Percentiles rank a stretch among this genome's conserved stretches.
These are phyloP conservation scores for Penicillium italicum DNA, from an alignment of 2,329 filamentous ascomycete genomes.

Conservation along the genomic window DNA sequence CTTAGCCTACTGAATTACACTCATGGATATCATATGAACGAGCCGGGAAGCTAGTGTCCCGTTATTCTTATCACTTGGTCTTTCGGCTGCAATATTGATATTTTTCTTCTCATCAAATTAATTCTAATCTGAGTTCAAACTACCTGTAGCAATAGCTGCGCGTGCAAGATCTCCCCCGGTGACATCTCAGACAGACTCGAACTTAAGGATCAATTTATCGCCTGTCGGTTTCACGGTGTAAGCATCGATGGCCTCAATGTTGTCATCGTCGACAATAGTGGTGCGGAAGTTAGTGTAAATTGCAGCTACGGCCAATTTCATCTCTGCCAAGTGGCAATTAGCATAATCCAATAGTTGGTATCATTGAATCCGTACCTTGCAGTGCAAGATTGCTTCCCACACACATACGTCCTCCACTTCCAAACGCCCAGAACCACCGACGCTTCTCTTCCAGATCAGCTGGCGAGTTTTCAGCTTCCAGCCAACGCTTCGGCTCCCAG, in stretches of 20 bases:
- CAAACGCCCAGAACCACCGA: conserved; percentile 52
- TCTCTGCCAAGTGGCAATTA: conserved; percentile 50
- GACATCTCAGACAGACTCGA: conserved; percentile 36
- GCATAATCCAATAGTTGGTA: not conserved
- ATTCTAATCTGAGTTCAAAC: not conserved
- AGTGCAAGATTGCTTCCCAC: conserved; percentile 49
- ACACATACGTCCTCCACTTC: conserved; percentile 50
- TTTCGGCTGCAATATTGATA: not conserved
- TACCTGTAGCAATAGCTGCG: not conserved
- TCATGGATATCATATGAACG: not conserved
- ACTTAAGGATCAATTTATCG: conserved; percentile 58
- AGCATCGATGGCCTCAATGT: conserved; percentile 63
- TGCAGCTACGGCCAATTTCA: conserved; percentile 66
- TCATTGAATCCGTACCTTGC: conserved; percentile 35
- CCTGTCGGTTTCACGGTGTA: conserved; percentile 59
- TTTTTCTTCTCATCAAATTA: not conserved
- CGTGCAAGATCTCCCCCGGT: not conserved
- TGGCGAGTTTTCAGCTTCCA: conserved; percentile 37
- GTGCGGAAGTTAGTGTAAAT: conserved; percentile 68
- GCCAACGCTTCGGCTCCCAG: conserved; percentile 50
- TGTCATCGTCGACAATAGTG: conserved; percentile 58
- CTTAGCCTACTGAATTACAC: too few species aligned
- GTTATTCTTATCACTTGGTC: not conserved
- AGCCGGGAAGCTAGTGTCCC: not conserved
- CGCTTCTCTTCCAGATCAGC: conserved; percentile 43